phyloP scores from a whole-genome alignment of 306 rosid species.

The Casuarina glauca region DNA sequence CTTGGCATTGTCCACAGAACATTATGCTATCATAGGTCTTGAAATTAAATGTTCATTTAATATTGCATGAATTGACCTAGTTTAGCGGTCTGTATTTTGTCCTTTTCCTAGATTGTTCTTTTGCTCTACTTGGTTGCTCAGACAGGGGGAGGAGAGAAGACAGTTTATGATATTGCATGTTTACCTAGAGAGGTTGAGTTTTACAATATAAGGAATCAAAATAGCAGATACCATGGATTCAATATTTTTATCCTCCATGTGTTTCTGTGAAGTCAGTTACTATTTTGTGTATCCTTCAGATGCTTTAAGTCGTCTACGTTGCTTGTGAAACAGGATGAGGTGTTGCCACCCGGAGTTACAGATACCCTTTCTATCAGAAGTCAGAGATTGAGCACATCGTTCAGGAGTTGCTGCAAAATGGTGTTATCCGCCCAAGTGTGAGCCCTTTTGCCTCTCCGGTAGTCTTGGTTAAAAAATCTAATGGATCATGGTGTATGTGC shows the following conservation, averaged over 20 bases:
- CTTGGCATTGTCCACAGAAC: not conserved
- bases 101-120: not conserved
- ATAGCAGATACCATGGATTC: not conserved
- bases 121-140: not conserved
- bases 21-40: not conserved
- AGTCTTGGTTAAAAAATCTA: too few relatives aligned
- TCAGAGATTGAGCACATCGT: too few relatives aligned
- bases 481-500: too few relatives aligned
- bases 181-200: not conserved
- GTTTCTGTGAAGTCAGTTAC: conserved; percentile 4
- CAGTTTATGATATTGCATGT: not conserved
- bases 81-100: not conserved
- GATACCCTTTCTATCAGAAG: too few relatives aligned
- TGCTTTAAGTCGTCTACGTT: conserved; percentile 20
- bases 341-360: too few relatives aligned
- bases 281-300: conserved; percentile 12
- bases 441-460: too few relatives aligned
- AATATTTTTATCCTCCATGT: not conserved
- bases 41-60: not conserved
- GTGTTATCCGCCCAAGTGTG: too few relatives aligned
- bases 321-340: conserved; percentile 62
- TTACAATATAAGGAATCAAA: not conserved
- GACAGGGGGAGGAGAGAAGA: not conserved
- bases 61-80: not conserved
- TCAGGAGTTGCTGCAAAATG: too few relatives aligned